A percentile compares a stretch with the other conserved stretches of the same genome.
phyloP scores from a whole-genome alignment of 1,284 basidiomycete species.

The Ceratobasidium papillatum region DNA sequence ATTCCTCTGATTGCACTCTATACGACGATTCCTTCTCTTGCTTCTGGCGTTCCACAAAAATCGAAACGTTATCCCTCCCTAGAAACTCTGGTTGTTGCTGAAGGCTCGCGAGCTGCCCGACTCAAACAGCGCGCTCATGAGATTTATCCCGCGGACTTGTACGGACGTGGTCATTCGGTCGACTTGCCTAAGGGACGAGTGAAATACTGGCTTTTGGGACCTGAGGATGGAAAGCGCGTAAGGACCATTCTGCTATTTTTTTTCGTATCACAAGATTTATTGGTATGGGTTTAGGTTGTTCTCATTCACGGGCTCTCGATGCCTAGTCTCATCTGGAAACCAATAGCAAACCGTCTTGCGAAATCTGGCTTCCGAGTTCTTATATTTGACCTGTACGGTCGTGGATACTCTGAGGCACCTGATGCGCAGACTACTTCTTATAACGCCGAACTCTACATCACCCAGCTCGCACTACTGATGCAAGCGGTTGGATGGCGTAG shows the following conservation, averaged over 20 bases:
- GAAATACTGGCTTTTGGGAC: constrained; percentile 77
- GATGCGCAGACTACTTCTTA: constrained; percentile 75
- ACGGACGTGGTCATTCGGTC: constrained; percentile 66
- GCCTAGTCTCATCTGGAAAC: constrained; percentile 76
- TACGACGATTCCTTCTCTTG: constrained; percentile 17
- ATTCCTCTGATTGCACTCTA: constrained; percentile 31
- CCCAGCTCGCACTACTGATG: constrained; percentile 80
- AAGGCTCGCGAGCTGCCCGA: not conserved
- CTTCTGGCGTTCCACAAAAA: constrained; percentile 1
- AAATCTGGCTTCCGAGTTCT: constrained; percentile 74
- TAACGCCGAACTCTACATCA: constrained; percentile 68
- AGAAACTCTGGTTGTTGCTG: constrained; percentile 16
- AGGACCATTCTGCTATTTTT: constrained; percentile 22
- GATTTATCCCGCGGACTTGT: constrained; percentile 75
- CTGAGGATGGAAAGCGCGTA: constrained; percentile 72
- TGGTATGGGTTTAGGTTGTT: constrained; percentile 60
- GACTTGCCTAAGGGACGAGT: constrained; percentile 69
- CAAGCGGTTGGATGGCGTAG: constrained; percentile 76
- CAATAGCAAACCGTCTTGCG: constrained; percentile 69
- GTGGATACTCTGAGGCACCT: constrained; percentile 66
- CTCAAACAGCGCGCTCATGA: constrained; percentile 44
- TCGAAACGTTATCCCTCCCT: constrained; percentile 23
- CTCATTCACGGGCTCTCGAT: constrained; percentile 82
- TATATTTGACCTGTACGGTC: constrained; percentile 79
- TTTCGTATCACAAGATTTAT: not conserved